Evolutionary conservation across 441 rosid species (phyloP), one percentile per base, ranked within the genome.

Genomic region (Gossypium gossypioides): DNA sequence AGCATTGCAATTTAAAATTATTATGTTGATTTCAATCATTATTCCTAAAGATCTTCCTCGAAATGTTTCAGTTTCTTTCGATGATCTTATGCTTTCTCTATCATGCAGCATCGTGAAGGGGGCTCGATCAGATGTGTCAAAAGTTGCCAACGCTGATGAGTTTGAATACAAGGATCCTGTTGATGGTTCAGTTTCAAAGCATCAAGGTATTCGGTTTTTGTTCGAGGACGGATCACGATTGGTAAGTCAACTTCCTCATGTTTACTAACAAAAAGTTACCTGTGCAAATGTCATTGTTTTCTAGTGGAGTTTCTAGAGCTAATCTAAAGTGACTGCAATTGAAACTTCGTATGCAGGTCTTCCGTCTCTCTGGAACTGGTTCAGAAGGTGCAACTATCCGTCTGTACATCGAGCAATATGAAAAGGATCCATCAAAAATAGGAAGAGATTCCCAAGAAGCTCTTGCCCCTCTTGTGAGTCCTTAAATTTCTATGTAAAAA

Each of bases 331-430:
- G 10, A 13, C 42, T 29, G 32, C 12, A 6, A 69, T 9, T 48
- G 9, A 71, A 52, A 12, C 10, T 10, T 12, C 12, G 9, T 15
- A 2, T 55, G 37, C 84, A 95, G 97, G 82, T 92, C 56, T 95
- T 92, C 93, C 97, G 97, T 70, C 94, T 92, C 44, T 95, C 97
- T 0, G 99, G 99, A 83, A 95, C 97, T 12, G 99, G 99, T 46
- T 95, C 99, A 29, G 99, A 86, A 83, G 99, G 97, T 72, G 99
- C 96, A 76, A 92, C 99, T 2, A 92, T 95, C 84, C 83, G 97
- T 37, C 95, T 95, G 21, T 95, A 95, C 84, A 91, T 95, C 54
- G 99, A 95, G 78, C 97, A 91, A 73, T 95, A 92, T 46, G 97
- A 92, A 86, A 92, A 91, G 83, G 96, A 95, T 87, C 76, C 97